A percentile compares a stretch with the other conserved stretches of the same genome.
Evolutionary conservation across 2,329 filamentous ascomycete species (phyloP).

Genomic region (Colletotrichum caudatum): DNA sequence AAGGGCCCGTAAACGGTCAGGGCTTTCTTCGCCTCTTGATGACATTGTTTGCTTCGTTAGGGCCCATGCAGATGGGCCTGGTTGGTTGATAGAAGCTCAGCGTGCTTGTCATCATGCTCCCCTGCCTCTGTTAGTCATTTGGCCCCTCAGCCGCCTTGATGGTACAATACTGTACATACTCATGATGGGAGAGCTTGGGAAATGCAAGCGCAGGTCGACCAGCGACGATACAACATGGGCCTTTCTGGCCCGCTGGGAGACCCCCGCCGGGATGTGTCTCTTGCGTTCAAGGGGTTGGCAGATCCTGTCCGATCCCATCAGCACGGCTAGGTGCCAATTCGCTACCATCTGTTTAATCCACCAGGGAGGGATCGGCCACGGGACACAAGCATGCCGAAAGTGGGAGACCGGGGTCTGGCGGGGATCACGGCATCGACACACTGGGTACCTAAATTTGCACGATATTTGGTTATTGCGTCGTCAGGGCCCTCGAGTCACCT

Average conservation of each 20-base stretch:
- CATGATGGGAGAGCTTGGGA: background rate
- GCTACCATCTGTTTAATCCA: slow-evolving; percentile 25
- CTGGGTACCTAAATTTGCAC: slow-evolving; percentile 8
- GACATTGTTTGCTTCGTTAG: background rate
- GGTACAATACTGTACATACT: too few relatives aligned
- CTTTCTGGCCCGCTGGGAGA: background rate
- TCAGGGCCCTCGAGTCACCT: background rate
- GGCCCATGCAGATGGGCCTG: background rate
- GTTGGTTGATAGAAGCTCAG: background rate
- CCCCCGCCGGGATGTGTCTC: slow-evolving; percentile 13
- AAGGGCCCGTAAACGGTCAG: background rate
- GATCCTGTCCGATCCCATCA: slow-evolving; percentile 35
- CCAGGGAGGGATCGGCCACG: slow-evolving; percentile 34
- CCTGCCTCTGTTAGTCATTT: background rate
- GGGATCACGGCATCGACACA: slow-evolving; percentile 9
- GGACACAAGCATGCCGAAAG: slow-evolving; percentile 29
- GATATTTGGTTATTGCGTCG: background rate
- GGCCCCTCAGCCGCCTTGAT: background rate
- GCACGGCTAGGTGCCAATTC: slow-evolving; percentile 31
- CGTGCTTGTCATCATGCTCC: background rate
- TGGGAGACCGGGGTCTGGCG: slow-evolving; percentile 20
- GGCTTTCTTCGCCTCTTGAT: background rate
- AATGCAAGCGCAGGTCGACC: slow-evolving; percentile 1
- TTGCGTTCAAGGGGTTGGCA: slow-evolving; percentile 7
- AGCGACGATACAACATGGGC: background rate